These are phyloP conservation scores for Vitis rotundifolia DNA, from an alignment of 164 flowering plant genomes.

Conservation along the genomic window DNA sequence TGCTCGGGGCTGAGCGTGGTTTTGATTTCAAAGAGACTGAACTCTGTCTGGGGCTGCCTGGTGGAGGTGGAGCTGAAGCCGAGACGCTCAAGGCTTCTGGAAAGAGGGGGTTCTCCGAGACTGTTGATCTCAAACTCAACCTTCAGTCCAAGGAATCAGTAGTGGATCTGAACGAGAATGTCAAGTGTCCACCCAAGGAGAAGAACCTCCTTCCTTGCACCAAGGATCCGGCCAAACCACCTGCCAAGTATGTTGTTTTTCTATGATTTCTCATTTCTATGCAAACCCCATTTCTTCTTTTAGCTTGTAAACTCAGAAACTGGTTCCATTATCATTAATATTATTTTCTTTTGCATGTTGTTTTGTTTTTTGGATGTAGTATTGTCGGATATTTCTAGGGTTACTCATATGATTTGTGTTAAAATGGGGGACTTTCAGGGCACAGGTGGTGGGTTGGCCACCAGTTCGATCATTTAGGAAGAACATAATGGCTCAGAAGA, in stretches of 20 bases:
- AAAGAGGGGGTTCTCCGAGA: conserved; percentile 65
- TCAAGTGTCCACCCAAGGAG: conserved; percentile 23
- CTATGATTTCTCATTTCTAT: not conserved
- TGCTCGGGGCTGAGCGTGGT: conserved; percentile 15
- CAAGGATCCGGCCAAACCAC: conserved; percentile 60
- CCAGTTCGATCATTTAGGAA: conserved; percentile 63
- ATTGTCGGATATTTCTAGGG: too few relatives aligned
- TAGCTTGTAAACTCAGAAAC: not conserved
- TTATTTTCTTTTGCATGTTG: not conserved
- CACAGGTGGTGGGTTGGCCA: conserved; percentile 79
- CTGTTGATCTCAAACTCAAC: conserved; percentile 58
- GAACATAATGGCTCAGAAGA: conserved; percentile 54
- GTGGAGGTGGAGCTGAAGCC: conserved; percentile 30
- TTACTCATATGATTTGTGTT: not conserved
- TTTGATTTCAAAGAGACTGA: conserved; percentile 56
- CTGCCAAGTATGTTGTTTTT: conserved; percentile 55
- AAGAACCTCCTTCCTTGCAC: conserved; percentile 30
- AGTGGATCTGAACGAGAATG: conserved; percentile 34
- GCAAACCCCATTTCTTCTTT: not conserved
- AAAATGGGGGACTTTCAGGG: conserved; percentile 31
- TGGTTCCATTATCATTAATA: not conserved
- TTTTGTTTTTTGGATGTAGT: too few relatives aligned
- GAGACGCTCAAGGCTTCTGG: conserved; percentile 30
- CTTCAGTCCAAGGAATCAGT: conserved; percentile 39
- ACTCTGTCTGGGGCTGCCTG: conserved; percentile 60